Percentiles rank a stretch among this genome's conserved stretches.
Evolutionary conservation across 352 stramenopile species (phyloP).

Genomic region (Phytophthora crassamura): DNA sequence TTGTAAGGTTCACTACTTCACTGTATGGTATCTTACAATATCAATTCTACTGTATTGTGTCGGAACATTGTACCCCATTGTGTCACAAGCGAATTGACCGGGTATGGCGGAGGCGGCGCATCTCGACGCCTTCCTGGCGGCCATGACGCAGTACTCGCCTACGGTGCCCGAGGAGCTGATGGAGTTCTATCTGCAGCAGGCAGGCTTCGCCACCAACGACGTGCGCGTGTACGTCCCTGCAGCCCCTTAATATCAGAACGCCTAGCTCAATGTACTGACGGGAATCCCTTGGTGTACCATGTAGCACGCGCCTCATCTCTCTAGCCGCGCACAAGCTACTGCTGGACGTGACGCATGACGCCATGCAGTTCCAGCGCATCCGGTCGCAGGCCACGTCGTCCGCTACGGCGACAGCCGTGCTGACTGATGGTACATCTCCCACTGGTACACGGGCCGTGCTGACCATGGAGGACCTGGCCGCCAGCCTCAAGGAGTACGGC

Average conservation of each 20-base stretch:
- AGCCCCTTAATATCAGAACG: no score
- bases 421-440: conserved; percentile 22
- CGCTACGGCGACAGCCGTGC: conserved; percentile 7
- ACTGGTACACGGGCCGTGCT: conserved; percentile 47
- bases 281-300: neutral
- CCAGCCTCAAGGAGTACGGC: conserved; percentile 83
- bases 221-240: conserved; percentile 60
- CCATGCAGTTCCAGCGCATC: conserved; percentile 83
- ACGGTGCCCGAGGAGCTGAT: conserved; percentile 80
- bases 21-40: neutral
- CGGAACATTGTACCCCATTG: no score
- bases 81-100: neutral
- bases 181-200: conserved; percentile 78
- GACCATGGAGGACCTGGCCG: conserved; percentile 79
- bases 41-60: no score
- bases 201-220: conserved; percentile 72
- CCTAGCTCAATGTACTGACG: neutral
- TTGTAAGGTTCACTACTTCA: neutral
- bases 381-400: conserved; percentile 43
- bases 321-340: conserved; percentile 84
- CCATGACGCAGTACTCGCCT: conserved; percentile 66
- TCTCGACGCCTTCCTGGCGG: conserved; percentile 72
- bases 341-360: conserved; percentile 78
- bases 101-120: conserved; percentile 58
- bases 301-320: conserved; percentile 68